Conservation (phyloP, 257 asterid genomes). For the Capsicum baccatum region DNA sequence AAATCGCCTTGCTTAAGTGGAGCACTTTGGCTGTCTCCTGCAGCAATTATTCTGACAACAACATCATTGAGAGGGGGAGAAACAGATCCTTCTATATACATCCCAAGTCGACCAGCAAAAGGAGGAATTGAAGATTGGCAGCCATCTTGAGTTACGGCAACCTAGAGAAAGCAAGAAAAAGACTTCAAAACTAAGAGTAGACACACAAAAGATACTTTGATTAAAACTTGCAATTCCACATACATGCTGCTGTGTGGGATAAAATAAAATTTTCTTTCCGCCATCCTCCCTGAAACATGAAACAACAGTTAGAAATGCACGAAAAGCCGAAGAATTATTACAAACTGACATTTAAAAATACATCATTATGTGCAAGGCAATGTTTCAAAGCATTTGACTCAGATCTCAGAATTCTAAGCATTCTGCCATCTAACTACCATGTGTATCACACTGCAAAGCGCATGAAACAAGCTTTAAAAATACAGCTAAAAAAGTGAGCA, state of each 20-base stretch:
- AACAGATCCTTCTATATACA: slow-evolving; percentile 91
- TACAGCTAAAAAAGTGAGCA: neutral
- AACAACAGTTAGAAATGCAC: slow-evolving; percentile 37
- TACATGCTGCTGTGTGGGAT: slow-evolving; percentile 83
- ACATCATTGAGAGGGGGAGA: slow-evolving; percentile 88
- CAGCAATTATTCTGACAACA: slow-evolving; percentile 69
- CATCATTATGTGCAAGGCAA: neutral
- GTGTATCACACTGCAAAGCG: neutral
- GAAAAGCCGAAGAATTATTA: neutral
- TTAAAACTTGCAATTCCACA: slow-evolving; percentile 40
- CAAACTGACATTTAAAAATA: neutral
- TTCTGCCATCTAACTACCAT: slow-evolving; percentile 10
- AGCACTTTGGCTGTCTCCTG: slow-evolving; percentile 66
- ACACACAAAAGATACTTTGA: slow-evolving; percentile 18
- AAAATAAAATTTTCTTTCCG: slow-evolving; percentile 66
- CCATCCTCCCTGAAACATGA: slow-evolving; percentile 64
- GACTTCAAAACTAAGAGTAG: slow-evolving; percentile 31
- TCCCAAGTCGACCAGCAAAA: slow-evolving; percentile 79
- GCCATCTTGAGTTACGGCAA: slow-evolving; percentile 67
- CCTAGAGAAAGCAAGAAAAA: slow-evolving; percentile 53
- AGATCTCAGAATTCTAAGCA: neutral
- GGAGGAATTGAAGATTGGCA: slow-evolving; percentile 83
- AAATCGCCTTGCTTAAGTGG: slow-evolving; percentile 69
- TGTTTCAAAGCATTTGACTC: neutral
- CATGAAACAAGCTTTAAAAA: neutral